Conservation (phyloP, 305 asterid species). For the Striga hermonthica region DNA sequence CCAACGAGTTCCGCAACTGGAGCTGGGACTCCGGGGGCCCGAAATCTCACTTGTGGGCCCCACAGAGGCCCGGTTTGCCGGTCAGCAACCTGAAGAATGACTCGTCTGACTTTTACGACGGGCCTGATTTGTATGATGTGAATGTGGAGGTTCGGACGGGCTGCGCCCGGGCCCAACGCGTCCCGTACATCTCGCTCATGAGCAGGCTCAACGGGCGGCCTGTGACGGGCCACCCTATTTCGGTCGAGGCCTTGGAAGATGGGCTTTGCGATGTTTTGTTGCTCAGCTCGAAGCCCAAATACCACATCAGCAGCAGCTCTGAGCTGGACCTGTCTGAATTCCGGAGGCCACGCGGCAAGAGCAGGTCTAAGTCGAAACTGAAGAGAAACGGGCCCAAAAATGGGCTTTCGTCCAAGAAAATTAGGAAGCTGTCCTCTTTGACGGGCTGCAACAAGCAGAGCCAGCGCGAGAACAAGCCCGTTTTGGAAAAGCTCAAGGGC, state of each 20-base stretch:
- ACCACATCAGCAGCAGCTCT: slow-evolving; percentile 48
- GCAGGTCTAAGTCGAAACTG: slow-evolving; percentile 29
- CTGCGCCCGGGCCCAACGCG: slow-evolving; percentile 52
- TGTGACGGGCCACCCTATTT: slow-evolving; percentile 71
- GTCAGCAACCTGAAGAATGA: slow-evolving; percentile 80
- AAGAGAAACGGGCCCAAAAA: slow-evolving; percentile 41
- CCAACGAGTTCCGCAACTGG: slow-evolving; percentile 51
- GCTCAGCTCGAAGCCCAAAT: slow-evolving; percentile 25
- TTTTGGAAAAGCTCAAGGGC: slow-evolving; percentile 47
- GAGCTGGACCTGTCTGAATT: slow-evolving; percentile 36
- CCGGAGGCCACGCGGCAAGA: slow-evolving; percentile 28
- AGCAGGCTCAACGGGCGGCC: slow-evolving; percentile 65
- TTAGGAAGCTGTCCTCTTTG: slow-evolving; percentile 67
- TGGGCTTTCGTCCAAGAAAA: slow-evolving; percentile 56
- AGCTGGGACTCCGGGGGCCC: slow-evolving; percentile 34
- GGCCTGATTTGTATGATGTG: slow-evolving; percentile 52
- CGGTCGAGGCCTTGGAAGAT: slow-evolving; percentile 56
- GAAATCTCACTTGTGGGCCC: slow-evolving; percentile 32
- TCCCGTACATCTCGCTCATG: slow-evolving; percentile 73
- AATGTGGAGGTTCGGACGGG: slow-evolving; percentile 55
- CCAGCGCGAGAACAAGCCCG: slow-evolving; percentile 39
- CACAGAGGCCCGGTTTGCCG: slow-evolving; percentile 59
- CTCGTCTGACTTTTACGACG: slow-evolving; percentile 45
- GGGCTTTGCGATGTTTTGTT: slow-evolving; percentile 28
- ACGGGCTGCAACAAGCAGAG: slow-evolving; percentile 40